Conservation (phyloP, 345 rosid genomes). For the Draba incana region DNA sequence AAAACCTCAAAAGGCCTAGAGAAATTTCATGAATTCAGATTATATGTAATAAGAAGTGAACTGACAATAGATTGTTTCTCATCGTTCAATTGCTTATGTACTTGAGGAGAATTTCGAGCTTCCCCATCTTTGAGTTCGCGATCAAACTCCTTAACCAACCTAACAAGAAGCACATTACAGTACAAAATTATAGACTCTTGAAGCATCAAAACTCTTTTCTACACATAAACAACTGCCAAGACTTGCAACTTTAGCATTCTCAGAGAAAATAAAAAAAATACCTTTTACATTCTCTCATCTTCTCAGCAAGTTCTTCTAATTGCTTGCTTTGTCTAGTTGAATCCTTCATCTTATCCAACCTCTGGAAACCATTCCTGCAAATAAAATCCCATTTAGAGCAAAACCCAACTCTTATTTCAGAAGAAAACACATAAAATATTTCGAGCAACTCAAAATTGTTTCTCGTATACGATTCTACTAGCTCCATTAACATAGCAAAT, state of each 20-base stretch:
- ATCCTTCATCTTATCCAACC: slow-evolving; percentile 93
- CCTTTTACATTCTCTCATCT: slow-evolving; percentile 98
- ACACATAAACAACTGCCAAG: not conserved
- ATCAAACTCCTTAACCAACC: slow-evolving; percentile 90
- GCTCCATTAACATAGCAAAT: not conserved
- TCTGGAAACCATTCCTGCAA: slow-evolving; percentile 92
- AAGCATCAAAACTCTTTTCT: not conserved
- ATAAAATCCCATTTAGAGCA: not conserved
- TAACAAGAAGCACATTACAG: slow-evolving; percentile 38
- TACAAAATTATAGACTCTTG: not conserved
- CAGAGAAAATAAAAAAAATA: not conserved
- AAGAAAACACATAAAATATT: not conserved
- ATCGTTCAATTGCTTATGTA: slow-evolving; percentile 79
- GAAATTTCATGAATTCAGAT: not conserved
- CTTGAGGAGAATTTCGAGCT: slow-evolving; percentile 67
- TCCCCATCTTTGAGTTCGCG: slow-evolving; percentile 85
- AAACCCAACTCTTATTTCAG: not conserved
- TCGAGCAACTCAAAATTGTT: not conserved
- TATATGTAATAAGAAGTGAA: slow-evolving; percentile 3
- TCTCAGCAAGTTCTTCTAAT: slow-evolving; percentile 88
- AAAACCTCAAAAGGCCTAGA: not conserved
- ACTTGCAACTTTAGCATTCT: not conserved
- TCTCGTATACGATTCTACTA: not conserved
- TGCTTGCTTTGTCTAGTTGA: slow-evolving; percentile 88
- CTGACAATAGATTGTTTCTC: slow-evolving; percentile 96